A percentile compares a stretch with the other conserved stretches of the same genome.
phyloP scores from a whole-genome alignment of 495 filamentous ascomycete species.

The Trichoderma parareesei region DNA sequence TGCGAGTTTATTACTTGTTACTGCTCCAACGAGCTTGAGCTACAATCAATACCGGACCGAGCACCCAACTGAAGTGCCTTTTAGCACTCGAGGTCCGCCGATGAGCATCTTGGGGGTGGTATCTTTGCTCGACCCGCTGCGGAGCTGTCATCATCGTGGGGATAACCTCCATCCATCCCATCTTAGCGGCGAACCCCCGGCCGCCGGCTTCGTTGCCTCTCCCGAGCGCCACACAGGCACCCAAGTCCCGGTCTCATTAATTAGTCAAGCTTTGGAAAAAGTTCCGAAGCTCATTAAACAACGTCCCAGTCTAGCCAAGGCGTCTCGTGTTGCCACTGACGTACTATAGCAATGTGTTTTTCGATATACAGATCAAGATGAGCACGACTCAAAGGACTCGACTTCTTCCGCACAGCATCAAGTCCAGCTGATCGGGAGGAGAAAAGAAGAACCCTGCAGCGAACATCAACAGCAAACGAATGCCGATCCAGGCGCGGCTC shows the following conservation, averaged over 20 bases:
- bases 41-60: background rate
- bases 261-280: background rate
- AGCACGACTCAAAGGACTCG: background rate
- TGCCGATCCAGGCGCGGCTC: background rate
- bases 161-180: background rate
- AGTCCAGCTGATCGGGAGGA: background rate
- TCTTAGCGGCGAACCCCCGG: background rate
- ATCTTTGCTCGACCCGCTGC: conserved; percentile 6
- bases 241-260: background rate
- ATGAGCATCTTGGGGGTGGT: conserved; percentile 1
- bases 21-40: background rate
- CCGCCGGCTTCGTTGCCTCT: conserved; percentile 5
- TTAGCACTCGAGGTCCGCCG: background rate
- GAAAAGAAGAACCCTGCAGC: background rate
- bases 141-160: conserved; percentile 7
- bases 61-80: background rate
- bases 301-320: background rate
- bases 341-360: background rate
- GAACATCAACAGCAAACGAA: background rate
- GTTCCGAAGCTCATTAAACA: background rate
- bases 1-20: background rate
- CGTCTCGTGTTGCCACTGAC: background rate
- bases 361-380: background rate
- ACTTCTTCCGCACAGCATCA: background rate
- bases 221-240: conserved; percentile 8